Conservation (phyloP, 163 green algal genomes). For the Prototheca wickerhamii region DNA sequence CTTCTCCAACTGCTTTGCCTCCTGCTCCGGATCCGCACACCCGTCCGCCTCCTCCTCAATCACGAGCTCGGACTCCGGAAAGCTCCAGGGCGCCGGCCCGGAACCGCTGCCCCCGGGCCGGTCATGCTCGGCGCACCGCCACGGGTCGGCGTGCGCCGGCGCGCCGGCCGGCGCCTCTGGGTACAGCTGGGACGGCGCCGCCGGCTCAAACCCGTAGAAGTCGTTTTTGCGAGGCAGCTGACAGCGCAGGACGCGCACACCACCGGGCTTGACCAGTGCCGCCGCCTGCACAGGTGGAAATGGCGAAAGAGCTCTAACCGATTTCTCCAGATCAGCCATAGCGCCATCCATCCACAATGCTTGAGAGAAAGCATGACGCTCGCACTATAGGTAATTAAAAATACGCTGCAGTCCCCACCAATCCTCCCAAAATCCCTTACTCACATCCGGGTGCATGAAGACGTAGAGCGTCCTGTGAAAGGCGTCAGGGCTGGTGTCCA, state of each 20-base stretch:
- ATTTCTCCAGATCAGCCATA: too few species aligned
- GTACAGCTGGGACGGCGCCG: conserved; percentile 17
- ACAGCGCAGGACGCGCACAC: conserved; percentile 62
- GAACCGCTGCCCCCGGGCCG: background rate
- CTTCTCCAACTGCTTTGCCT: too few species aligned
- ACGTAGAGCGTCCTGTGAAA: conserved; percentile 73
- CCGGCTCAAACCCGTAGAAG: conserved; percentile 57
- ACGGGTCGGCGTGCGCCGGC: conserved; percentile 30
- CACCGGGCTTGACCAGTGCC: conserved; percentile 37
- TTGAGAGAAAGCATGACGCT: too few species aligned
- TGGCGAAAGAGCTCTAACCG: too few species aligned
- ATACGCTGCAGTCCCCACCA: too few species aligned
- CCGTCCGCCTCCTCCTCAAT: conserved; percentile 56
- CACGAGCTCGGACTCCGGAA: conserved; percentile 53
- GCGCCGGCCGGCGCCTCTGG: conserved; percentile 14
- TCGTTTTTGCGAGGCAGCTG: conserved; percentile 66
- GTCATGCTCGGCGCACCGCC: conserved; percentile 29
- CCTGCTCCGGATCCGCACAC: conserved; percentile 13
- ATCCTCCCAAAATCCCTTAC: too few species aligned
- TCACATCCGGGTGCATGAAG: conserved; percentile 52
- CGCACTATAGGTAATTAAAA: too few species aligned
- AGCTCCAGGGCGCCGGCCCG: conserved; percentile 10
- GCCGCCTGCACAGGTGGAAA: conserved; percentile 24
- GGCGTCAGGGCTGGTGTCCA: conserved; percentile 35
- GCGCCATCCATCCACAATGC: too few species aligned